phyloP scores from a whole-genome alignment of 2,329 filamentous ascomycete genomes.

The Geoglossum cookeanum region DNA sequence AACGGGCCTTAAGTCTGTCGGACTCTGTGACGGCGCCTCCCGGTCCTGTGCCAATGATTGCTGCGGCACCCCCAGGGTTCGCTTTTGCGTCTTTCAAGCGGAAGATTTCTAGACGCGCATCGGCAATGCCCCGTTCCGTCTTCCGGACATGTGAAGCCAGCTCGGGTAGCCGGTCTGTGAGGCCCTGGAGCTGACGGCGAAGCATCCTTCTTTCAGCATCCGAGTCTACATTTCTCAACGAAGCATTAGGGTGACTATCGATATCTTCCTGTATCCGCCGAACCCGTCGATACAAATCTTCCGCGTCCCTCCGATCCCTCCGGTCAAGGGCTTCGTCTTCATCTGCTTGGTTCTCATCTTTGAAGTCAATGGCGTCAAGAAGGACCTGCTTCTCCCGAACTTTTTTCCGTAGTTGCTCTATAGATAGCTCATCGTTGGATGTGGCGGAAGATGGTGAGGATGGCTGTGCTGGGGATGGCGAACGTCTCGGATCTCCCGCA shows the following conservation, averaged over 20 bases:
- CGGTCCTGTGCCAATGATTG: constrained; percentile 81
- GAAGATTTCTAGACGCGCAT: constrained; percentile 82
- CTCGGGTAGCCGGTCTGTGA: constrained; percentile 80
- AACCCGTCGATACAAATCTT: constrained; percentile 85
- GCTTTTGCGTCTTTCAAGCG: constrained; percentile 83
- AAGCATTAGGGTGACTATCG: constrained; percentile 67
- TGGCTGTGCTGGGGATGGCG: constrained; percentile 63
- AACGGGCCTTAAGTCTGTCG: constrained; percentile 82
- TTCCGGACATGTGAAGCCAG: constrained; percentile 81
- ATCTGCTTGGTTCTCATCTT: constrained; percentile 74
- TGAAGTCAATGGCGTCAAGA: constrained; percentile 89
- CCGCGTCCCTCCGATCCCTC: constrained; percentile 75
- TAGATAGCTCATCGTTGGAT: constrained; percentile 60
- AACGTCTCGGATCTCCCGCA: constrained; percentile 41
- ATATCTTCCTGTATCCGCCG: constrained; percentile 87
- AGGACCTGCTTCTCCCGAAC: constrained; percentile 88
- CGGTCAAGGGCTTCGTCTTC: constrained; percentile 86
- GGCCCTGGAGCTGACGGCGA: constrained; percentile 71
- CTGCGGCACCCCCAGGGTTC: constrained; percentile 59
- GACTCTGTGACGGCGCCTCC: constrained; percentile 81
- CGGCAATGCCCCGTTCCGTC: constrained; percentile 81
- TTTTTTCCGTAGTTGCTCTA: constrained; percentile 82
- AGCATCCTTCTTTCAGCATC: constrained; percentile 73
- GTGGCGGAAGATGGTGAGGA: constrained; percentile 38
- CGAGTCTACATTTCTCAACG: constrained; percentile 52